Base-by-base conservation (phyloP, 257 asterid species). In the Parsonsia alboflavescens region DNA sequence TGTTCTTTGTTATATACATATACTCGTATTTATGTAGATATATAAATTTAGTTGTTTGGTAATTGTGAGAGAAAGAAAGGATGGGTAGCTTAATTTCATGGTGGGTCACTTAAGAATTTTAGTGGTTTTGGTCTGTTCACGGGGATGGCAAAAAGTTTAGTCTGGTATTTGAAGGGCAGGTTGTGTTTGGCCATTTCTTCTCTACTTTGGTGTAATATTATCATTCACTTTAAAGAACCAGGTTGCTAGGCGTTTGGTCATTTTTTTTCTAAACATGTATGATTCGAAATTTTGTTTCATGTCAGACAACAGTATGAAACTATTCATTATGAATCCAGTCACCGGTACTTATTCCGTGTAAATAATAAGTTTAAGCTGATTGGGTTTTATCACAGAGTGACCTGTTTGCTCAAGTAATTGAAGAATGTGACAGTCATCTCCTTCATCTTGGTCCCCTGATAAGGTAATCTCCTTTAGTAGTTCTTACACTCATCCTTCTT, bases 361-460 rank as follows among this genome's bases (percentile, higher is more conserved):
- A n/a, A n/a, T n/a, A n/a, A 19, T 46, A 68, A 49, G 41, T 17
- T 56, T 62, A 28, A 62, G 52, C 45, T 17, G 41, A 42, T 64
- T 73, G 69, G 54, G 54, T 79, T 75, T 71, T 11, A 30, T 77
- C 48, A 15, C 86, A 95, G 99, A 87, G 85, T 69, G 93, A 90
- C 72, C 81, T 92, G 75, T 89, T 92, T 73, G 75, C 85, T 68
- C 97, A 94, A 88, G 97, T 89, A 81, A 80, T 90, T 69, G 96
- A 88, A 80, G 99, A 94, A 86, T 94, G 99, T 52, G 80, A 81
- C 1, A 88, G 86, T 6, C 97, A 92, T 84, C 84, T 87, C 68
- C 85, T 73, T 72, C 91, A 86, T 64, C 93, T 92, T 76, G 86
- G 82, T 28, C 87, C 92, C 65, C 79, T 94, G 82, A 84, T 94